Conservation (phyloP, 78 protist genomes). For the Dictyostelium discoideum region DNA sequence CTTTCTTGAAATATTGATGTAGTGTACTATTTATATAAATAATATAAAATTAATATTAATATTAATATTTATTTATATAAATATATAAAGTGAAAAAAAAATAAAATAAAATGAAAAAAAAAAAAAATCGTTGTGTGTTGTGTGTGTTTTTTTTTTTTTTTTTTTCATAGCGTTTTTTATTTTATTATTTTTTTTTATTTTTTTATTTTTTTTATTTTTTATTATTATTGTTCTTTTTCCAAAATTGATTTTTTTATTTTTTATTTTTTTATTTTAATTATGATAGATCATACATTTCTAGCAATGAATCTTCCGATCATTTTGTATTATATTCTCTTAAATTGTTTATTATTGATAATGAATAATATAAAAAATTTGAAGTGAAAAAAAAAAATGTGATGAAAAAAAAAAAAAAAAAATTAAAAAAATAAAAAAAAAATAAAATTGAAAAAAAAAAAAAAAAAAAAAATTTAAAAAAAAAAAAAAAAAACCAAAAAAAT, state of each 20-base stretch:
- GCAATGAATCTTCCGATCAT: conserved; percentile 2
- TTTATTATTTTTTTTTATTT: too few relatives aligned
- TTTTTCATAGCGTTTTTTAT: too few relatives aligned
- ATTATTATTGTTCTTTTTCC: neutral
- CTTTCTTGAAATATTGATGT: conserved; percentile 18
- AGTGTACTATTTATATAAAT: neutral
- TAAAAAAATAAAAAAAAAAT: too few relatives aligned
- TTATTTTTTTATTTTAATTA: neutral
- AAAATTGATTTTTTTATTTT: neutral
- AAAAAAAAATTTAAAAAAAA: too few relatives aligned
- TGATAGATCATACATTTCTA: neutral
- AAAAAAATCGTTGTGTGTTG: too few relatives aligned
- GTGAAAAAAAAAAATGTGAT: neutral
- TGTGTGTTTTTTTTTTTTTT: too few relatives aligned
- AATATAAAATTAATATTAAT: neutral
- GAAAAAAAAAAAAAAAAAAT: too few relatives aligned
- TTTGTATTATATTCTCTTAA: neutral
- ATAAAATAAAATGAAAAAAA: too few relatives aligned
- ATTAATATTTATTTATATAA: neutral
- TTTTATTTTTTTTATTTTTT: too few relatives aligned
- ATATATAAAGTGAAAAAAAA: too few relatives aligned
- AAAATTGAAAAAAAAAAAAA: too few relatives aligned
- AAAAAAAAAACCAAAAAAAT: too few relatives aligned
- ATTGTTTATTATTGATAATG: neutral
- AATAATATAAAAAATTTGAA: neutral